Base-by-base conservation (phyloP, 345 rosid genomes). In the Pistacia integerrima region DNA sequence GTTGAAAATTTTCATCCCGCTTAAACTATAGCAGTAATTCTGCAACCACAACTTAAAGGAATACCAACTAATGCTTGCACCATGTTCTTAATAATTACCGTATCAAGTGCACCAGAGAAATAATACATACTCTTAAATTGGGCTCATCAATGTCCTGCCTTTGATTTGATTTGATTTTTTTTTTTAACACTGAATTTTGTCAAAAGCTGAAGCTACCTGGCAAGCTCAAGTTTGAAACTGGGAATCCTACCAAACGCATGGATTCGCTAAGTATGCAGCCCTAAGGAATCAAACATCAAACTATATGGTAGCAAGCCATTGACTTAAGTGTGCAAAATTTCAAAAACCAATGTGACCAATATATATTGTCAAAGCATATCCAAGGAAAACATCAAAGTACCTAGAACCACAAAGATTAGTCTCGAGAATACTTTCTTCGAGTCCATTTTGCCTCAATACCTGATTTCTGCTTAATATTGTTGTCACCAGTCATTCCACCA, bases 41-140 rank as follows among this genome's bases (percentile, higher is more conserved):
- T 16, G 25, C 44, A 7, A 17, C 8, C 55, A 55, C 51, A 55
- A 49, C 14, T 46, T 8, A 46, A 49, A 38, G 28, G n/a, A 67
- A 44, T 46, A 44, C 59, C 60, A 33, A 52, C 5, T 33, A 63
- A 16, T 57, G 18, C 33, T 20, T 58, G 25, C 28, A 18, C 48
- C 30, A 46, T 13, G 11, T 56, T 28, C 49, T 28, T 17, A 25
- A 56, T 44, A 35, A 4, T 36, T 64, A 54, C 10, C 35, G 14
- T 25, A 74, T 64, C n/a, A 64, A 64, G 48, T 22, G 2, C 30
- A 49, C 35, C 49, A 63, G 36, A 64, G 67, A 74, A 30, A 64
- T 54, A 74, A 35, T 52, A 52, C 62, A 51, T 74, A 55, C 22
- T 64, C 69, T 11, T 17, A n/a, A 46, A 1, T 16, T 10, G 11